Evolutionary conservation across 148 eudicot genomes (phyloP).

Genomic region (Persicaria maculosa): DNA sequence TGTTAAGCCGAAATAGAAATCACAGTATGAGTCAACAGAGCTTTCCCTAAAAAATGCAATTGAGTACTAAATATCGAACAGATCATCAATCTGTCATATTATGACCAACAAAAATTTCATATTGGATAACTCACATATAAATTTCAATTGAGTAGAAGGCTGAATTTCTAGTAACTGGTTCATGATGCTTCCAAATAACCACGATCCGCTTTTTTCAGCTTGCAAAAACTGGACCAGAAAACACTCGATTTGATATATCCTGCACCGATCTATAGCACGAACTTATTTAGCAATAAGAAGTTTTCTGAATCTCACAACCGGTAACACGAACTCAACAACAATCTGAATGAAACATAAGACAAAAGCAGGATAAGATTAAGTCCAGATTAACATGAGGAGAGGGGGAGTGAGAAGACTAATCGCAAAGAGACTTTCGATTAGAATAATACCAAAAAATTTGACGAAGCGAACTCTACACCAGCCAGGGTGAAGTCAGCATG

Average conservation of each 20-base stretch:
- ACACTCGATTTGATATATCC: background rate
- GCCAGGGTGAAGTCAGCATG: too few species aligned
- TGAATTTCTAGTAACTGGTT: slow-evolving; percentile 10
- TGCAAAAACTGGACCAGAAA: background rate
- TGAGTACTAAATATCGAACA: background rate
- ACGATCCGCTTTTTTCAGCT: background rate
- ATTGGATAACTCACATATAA: slow-evolving; percentile 4
- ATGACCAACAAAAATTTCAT: background rate
- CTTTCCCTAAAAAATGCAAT: too few species aligned
- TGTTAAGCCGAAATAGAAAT: background rate
- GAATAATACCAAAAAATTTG: too few species aligned
- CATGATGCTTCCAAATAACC: slow-evolving; percentile 6
- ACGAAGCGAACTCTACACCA: too few species aligned
- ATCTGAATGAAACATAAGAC: background rate
- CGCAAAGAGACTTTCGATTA: background rate
- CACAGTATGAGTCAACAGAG: too few species aligned
- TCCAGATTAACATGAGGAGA: background rate
- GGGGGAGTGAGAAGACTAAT: background rate
- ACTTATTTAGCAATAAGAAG: background rate
- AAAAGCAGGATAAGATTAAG: slow-evolving; percentile 1
- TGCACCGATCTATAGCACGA: too few species aligned
- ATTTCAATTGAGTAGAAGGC: slow-evolving; percentile 10
- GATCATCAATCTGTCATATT: background rate
- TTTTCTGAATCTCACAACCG: background rate
- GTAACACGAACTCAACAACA: background rate